Percentiles rank a stretch among this genome's conserved stretches.
phyloP scores from a whole-genome alignment of 768 basidiomycete species.

The Chalciporus pseudorubinellus region DNA sequence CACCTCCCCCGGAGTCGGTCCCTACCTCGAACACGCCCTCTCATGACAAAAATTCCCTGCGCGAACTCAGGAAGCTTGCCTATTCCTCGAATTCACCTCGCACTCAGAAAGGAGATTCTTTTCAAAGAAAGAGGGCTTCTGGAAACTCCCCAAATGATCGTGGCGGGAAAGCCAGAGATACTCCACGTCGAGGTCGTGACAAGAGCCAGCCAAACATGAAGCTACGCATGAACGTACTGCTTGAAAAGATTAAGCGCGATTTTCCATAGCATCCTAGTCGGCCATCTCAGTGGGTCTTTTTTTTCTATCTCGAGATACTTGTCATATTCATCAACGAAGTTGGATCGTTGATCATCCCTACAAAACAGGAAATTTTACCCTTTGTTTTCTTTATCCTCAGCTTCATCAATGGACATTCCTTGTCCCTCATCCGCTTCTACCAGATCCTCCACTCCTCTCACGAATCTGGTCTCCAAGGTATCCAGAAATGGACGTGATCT shows the following conservation, averaged over 20 bases:
- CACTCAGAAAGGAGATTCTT: conserved; percentile 50
- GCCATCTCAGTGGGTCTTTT: conserved; percentile 3
- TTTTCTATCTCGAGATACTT: neutral
- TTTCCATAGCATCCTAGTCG: conserved; percentile 31
- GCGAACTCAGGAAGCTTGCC: conserved; percentile 60
- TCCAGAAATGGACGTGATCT: conserved; percentile 47
- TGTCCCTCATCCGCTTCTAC: conserved; percentile 25
- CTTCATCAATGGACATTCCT: conserved; percentile 39
- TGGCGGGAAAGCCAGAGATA: conserved; percentile 28
- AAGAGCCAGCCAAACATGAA: conserved; percentile 74
- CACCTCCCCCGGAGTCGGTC: neutral
- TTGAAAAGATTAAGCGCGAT: conserved; percentile 80
- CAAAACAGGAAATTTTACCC: conserved; percentile 30
- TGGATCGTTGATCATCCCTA: neutral
- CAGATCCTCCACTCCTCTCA: conserved; percentile 44
- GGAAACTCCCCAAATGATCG: conserved; percentile 15
- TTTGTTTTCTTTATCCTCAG: conserved; percentile 57
- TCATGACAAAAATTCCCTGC: conserved; percentile 37
- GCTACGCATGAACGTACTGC: conserved; percentile 79
- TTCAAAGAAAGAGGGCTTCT: conserved; percentile 27
- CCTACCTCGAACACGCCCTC: conserved; percentile 2
- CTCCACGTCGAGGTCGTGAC: conserved; percentile 33
- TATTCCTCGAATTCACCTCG: conserved; percentile 60
- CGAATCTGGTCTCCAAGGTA: conserved; percentile 62
- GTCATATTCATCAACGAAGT: neutral